Conservation (phyloP, 2,329 filamentous ascomycete genomes). For the Immersiporthe knoxdaviesiana region DNA sequence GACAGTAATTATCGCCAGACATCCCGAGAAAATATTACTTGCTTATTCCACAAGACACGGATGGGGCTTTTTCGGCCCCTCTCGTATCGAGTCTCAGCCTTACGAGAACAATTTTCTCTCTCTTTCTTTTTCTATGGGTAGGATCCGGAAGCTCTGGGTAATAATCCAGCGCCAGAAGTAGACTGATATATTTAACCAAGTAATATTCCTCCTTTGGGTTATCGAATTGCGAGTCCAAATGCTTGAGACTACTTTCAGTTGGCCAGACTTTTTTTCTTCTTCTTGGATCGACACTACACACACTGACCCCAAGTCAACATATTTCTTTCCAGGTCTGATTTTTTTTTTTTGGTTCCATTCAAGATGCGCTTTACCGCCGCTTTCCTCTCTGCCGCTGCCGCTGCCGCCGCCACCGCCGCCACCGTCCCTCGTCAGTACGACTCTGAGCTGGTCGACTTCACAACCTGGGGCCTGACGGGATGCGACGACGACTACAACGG, state of each 20-base stretch:
- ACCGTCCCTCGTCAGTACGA: background rate
- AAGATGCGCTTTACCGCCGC: background rate
- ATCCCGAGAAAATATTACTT: background rate
- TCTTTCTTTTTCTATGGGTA: background rate
- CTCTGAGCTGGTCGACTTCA: background rate
- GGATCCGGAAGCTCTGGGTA: background rate
- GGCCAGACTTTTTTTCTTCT: too few species aligned
- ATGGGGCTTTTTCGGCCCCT: background rate
- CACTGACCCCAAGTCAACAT: background rate
- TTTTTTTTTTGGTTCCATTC: background rate
- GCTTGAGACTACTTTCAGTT: background rate
- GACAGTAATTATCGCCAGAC: background rate
- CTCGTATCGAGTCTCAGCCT: background rate
- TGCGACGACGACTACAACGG: slow-evolving; percentile 14
- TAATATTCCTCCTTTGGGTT: background rate
- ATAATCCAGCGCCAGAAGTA: background rate
- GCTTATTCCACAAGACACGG: background rate
- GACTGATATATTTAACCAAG: background rate
- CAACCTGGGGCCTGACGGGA: slow-evolving; percentile 1
- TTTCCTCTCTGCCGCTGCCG: background rate
- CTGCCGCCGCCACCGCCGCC: background rate
- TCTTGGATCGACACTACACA: too few species aligned
- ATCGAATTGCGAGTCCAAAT: background rate
- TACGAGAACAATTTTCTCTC: background rate
- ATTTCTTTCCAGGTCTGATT: background rate